Evolutionary conservation across 2,329 filamentous ascomycete species (phyloP), one percentile per base, ranked within the genome.

Genomic region (Pseudogymnoascus sp.): DNA sequence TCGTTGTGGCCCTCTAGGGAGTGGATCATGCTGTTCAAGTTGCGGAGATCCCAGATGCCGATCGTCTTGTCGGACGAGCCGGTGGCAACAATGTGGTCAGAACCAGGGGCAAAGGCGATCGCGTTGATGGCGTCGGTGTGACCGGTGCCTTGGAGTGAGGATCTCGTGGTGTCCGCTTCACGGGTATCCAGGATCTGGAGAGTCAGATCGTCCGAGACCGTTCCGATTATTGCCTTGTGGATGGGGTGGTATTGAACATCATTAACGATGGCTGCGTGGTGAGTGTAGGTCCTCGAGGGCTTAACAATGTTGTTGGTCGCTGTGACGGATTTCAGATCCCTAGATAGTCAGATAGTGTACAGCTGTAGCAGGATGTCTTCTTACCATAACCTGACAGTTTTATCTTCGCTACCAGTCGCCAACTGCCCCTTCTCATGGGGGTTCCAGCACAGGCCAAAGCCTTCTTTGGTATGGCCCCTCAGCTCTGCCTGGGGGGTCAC

Each of bases 31-130:
- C 90, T 85, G 74, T 91, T 93, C 64, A 96, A 84, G 72, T 96
- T 96, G 67, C 95, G 88, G 65, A 99, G 78, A 78, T 99, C 95
- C 92, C 95, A 99, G 63, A 99, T 83, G 10, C 89, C 93, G 66
- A 99, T 90, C 0, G 92, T 95, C 79, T 96, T 96, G 75, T 99
- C 95, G 0, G 91, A 92, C 28, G 93, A 97, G 2, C 91, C 95
- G 0, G 95, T 97, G 8, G 93, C 95, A 40, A 99, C 82, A 38
- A 96, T 83, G 37, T 89, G 90, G 73, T 99, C 93, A n/a, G 89
- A 89, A 34, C 88, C 88, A 0, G 93, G 93, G 73, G 97, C 96
- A 79, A 97, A 99, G 0, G 95, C 88, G 25, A 99, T 80, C n/a
- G 91, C 89, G 74, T 99, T 99, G 76, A 99, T 93, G 16, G 93